Evolutionary conservation across 2,329 filamentous ascomycete species (phyloP).

Genomic region (Hymenoscyphus repandus): DNA sequence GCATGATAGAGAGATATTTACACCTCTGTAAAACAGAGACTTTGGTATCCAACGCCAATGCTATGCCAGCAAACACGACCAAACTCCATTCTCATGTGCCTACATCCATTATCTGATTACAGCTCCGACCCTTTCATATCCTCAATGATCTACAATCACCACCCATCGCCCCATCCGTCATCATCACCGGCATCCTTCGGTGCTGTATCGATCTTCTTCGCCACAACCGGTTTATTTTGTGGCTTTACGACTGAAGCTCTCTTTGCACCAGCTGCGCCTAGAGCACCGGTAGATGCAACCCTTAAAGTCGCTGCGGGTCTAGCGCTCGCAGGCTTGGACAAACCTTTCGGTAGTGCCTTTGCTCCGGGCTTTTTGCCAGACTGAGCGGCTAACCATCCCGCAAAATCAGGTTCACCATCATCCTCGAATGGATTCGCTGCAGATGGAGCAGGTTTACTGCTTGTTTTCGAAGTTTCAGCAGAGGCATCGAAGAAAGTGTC

Average conservation of each 20-base stretch:
- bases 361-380: constrained; percentile 57
- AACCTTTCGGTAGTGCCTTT: constrained; percentile 76
- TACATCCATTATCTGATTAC: background rate
- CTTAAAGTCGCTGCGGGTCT: constrained; percentile 33
- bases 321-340: constrained; percentile 52
- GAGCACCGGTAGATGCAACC: constrained; percentile 32
- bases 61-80: background rate
- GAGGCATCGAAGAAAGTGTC: constrained; percentile 42
- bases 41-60: constrained; percentile 6
- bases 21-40: constrained; percentile 11
- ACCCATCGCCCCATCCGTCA: constrained; percentile 63
- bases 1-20: too few species aligned
- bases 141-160: constrained; percentile 36
- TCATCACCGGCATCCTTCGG: constrained; percentile 54
- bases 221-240: constrained; percentile 34
- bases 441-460: constrained; percentile 29
- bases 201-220: constrained; percentile 66
- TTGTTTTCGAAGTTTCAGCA: constrained; percentile 19
- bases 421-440: constrained; percentile 63
- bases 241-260: constrained; percentile 31
- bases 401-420: constrained; percentile 88
- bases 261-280: constrained; percentile 27
- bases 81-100: background rate
- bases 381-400: constrained; percentile 88
- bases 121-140: background rate